A percentile compares a stretch with the other conserved stretches of the same genome.
phyloP scores from a whole-genome alignment of 2,329 filamentous ascomycete genomes.

The Pleoardoris graminearum region DNA sequence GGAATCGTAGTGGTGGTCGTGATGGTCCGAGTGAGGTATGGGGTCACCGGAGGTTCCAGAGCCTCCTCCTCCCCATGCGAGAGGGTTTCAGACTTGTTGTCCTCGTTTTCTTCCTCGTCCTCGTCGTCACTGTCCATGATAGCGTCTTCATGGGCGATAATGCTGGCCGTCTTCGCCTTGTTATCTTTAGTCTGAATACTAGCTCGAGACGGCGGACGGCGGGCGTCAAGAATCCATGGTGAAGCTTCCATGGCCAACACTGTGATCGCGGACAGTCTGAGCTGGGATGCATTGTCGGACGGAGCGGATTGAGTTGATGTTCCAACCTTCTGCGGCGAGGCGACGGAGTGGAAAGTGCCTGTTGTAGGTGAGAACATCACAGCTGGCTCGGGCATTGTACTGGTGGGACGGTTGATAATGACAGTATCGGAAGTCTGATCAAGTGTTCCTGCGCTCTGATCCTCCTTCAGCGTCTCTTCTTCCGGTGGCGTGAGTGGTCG shows the following conservation, averaged over 20 bases:
- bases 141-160: slow-evolving; percentile 39
- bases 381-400: slow-evolving; percentile 22
- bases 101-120: slow-evolving; percentile 34
- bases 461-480: slow-evolving; percentile 12
- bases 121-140: slow-evolving; percentile 39
- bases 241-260: slow-evolving; percentile 26
- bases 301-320: slow-evolving; percentile 11
- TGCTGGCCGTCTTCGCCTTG: slow-evolving; percentile 17
- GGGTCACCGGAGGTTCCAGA: slow-evolving; percentile 36
- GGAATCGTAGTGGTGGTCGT: slow-evolving; percentile 55
- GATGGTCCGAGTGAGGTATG: slow-evolving; percentile 46
- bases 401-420: slow-evolving; percentile 11
- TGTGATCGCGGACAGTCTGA: slow-evolving; percentile 18
- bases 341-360: slow-evolving; percentile 42
- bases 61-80: slow-evolving; percentile 20
- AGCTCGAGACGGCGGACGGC: slow-evolving; percentile 12
- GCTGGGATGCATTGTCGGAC: slow-evolving; percentile 20
- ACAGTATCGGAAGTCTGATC: slow-evolving; percentile 17
- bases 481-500: slow-evolving; percentile 27
- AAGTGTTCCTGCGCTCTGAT: background rate
- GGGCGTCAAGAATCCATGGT: slow-evolving; percentile 28
- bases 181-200: slow-evolving; percentile 14
- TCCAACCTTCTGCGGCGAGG: slow-evolving; percentile 35
- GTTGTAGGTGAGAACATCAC: slow-evolving; percentile 44
- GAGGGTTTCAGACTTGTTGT: slow-evolving; percentile 29